Base-by-base conservation (phyloP, 495 filamentous ascomycete species). In the Penicillium subrubescens region DNA sequence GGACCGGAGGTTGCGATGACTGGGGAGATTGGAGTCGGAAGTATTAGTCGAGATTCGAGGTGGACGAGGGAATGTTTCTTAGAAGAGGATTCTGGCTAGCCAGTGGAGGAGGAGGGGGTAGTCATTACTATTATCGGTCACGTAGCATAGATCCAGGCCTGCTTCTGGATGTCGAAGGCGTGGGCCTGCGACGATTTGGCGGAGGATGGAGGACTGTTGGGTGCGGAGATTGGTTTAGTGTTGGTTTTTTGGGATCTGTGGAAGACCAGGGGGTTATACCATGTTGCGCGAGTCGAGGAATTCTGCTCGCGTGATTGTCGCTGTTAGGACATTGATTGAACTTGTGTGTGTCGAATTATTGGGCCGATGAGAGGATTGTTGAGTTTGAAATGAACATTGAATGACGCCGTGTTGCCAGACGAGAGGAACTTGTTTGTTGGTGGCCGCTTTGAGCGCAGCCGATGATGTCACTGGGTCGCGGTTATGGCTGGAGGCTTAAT, bases 111-210 rank as follows among this genome's bases (percentile, higher is more conserved):
- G n/a, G n/a, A n/a, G 60, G 55, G 60, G 33, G 55, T 21, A 29
- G 48, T 27, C 39, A 62, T 60, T 68, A 87, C 89, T 89, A 58
- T 88, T 89, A 66, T 92, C 86, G 2, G 92, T 93, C 14, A 98
- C 93, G 76, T 99, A 99, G 82, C 94, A 99, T 46, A 99, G 87
- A 79, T 99, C 95, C 10, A 99, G 82, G 14, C 90, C 90, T 2
- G 95, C 88, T 79, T 96, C 93, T 23, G 90, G 84, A 75, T 98
- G 94, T 66, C 87, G 87, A 56, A 86, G 77, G 59, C 95, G 86
- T 19, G 94, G 94, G 11, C 93, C 90, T 46, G 92, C 91, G 27
- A 92, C 89, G 59, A 92, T 89, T 67, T 88, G 86, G 64, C 89
- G 88, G 61, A 92, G 84, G 37, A 92, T 77, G 48, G 87, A 90